Conservation (phyloP, 208 protist genomes). For the Trypanosoma vivax region DNA sequence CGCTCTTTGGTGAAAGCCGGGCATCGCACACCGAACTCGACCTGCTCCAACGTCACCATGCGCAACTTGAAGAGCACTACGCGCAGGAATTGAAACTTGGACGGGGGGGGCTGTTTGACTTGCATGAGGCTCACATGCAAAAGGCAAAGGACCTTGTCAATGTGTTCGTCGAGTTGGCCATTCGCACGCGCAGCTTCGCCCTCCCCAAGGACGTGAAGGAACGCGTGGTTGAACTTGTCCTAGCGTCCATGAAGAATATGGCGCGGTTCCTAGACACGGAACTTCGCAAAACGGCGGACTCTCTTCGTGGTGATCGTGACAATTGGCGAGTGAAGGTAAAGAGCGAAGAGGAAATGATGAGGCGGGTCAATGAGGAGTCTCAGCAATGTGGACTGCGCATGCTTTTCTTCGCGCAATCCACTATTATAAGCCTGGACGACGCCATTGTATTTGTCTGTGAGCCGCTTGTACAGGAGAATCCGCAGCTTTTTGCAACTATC, state of each 20-base stretch:
- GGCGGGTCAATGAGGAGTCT: conserved; percentile 47
- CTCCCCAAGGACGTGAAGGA: conserved; percentile 31
- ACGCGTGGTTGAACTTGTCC: conserved; percentile 58
- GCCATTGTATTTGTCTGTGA: conserved; percentile 37
- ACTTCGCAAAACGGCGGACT: conserved; percentile 61
- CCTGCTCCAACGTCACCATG: conserved; percentile 62
- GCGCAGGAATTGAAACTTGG: conserved; percentile 64
- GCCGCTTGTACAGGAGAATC: conserved; percentile 41
- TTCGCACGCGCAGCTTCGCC: conserved; percentile 51
- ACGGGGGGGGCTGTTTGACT: conserved; percentile 64
- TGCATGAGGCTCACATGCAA: conserved; percentile 76
- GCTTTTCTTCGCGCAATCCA: conserved; percentile 80
- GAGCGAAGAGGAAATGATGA: conserved; percentile 59
- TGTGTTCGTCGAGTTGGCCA: conserved; percentile 44
- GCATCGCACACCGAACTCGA: conserved; percentile 36
- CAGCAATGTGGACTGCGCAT: conserved; percentile 82
- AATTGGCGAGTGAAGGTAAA: conserved; percentile 66
- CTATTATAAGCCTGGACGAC: conserved; percentile 66
- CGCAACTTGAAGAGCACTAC: conserved; percentile 73
- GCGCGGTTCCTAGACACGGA: conserved; percentile 61
- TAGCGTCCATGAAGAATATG: conserved; percentile 32
- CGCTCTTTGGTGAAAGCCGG: conserved; percentile 50
- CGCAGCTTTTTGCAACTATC: conserved; percentile 42
- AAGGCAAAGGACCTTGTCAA: conserved; percentile 74
- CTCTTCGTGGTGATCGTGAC: conserved; percentile 52